Base-by-base conservation (phyloP, 1,284 basidiomycete species). In the Rhodotorula sp. region DNA sequence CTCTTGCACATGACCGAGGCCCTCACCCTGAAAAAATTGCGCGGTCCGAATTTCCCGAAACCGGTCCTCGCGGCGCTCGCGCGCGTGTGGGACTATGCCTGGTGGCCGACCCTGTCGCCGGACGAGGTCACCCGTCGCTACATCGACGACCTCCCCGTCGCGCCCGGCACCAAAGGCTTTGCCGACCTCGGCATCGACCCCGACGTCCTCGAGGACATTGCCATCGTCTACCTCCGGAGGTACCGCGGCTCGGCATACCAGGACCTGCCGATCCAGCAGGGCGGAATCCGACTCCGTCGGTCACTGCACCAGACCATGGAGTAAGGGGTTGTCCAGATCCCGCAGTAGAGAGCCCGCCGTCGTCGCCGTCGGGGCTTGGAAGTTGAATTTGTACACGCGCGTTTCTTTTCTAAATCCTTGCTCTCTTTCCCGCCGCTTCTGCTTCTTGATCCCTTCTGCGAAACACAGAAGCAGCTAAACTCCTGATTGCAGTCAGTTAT, bases 71-170 rank as follows among this genome's bases (percentile, higher is more conserved):
- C 87, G 62, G 79, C 86, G 12, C 82, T 92, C 48, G 87, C 94
- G 8, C 87, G 85, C 76, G 81, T 86, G 46, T 87, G 88, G 58
- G 91, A 97, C 83, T 80, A 83, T 6, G 85, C 85, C 21, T 99
- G 94, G 95, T 99, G 95, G 95, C 95, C 94, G 23, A 87, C 91
- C 69, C 85, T 97, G 72, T 89, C 87, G 80, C 91, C 93, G 1
- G 96, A 99, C 82, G 95, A 98, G 83, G 89, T 99, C 43, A 86
- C 87, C 78, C 85, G 96, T 79, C 87, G 93, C 75, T 97, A 88
- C 83, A 88, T 98, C 76, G 87, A 95, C 83, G 96, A 98, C 82
- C 77, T 80, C 65, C 83, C 83, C 77, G 76, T 60, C 73, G 75
- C 49, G 84, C 90, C 72, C 87, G 88, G 68, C 83, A 90, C 69